Percentiles rank a stretch among this genome's conserved stretches.
phyloP scores from a whole-genome alignment of 2,329 filamentous ascomycete species.

The Cytospora mali region DNA sequence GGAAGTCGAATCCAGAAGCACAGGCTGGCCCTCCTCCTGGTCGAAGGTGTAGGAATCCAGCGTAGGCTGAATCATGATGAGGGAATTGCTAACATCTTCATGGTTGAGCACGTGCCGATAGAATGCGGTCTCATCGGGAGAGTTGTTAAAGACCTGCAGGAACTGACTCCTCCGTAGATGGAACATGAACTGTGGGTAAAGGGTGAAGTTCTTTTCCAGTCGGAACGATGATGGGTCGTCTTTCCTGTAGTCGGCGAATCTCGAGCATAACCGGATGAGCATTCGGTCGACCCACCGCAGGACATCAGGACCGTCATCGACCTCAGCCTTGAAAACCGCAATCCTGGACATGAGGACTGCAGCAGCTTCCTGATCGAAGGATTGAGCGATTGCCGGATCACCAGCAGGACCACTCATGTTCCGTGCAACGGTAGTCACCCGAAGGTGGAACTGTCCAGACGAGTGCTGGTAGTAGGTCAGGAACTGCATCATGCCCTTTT shows the following conservation, averaged over 20 bases:
- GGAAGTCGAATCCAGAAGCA: conserved; percentile 93
- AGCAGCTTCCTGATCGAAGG: conserved; percentile 96
- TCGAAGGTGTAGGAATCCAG: conserved; percentile 97
- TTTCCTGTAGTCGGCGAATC: conserved; percentile 97
- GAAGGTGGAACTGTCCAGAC: conserved; percentile 91
- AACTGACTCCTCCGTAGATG: conserved; percentile 96
- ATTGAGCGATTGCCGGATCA: conserved; percentile 92
- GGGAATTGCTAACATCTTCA: conserved; percentile 93
- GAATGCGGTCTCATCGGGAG: conserved; percentile 98
- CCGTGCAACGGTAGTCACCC: conserved; percentile 90
- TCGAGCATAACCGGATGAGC: conserved; percentile 93
- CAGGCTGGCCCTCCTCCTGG: conserved; percentile 87
- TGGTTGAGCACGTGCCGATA: conserved; percentile 96
- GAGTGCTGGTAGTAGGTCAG: conserved; percentile 98
- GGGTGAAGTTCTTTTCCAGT: conserved; percentile 96
- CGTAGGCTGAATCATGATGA: conserved; percentile 98
- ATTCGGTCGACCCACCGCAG: conserved; percentile 98
- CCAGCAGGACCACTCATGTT: conserved; percentile 92
- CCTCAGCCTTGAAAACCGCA: conserved; percentile 97
- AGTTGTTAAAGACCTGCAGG: conserved; percentile 99
- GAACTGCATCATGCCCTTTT: conserved; percentile 97
- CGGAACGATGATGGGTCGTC: conserved; percentile 97
- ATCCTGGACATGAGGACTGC: conserved; percentile 99
- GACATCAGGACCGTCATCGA: conserved; percentile 97
- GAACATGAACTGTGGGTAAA: conserved; percentile 99